A percentile compares a stretch with the other conserved stretches of the same genome.
These are phyloP conservation scores for Pythium monospermum DNA, from an alignment of 352 stramenopile genomes.

Conservation along the genomic window DNA sequence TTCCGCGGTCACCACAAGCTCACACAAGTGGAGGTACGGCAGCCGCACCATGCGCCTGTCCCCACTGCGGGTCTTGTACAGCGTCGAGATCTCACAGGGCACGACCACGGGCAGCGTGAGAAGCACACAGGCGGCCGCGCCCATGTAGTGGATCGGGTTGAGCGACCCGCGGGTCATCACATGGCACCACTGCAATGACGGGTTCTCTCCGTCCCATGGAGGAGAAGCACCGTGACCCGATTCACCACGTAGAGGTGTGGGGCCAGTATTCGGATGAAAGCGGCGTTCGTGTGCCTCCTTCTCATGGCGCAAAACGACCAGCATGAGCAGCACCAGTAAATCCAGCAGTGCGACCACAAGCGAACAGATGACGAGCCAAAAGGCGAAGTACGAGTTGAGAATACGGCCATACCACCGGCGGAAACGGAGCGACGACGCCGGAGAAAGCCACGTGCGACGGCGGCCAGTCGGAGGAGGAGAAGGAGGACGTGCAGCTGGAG, in stretches of 20 bases:
- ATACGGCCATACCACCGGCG: conserved; percentile 26
- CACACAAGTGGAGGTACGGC: conserved; percentile 62
- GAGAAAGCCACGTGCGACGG: not conserved
- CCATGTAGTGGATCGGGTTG: conserved; percentile 1
- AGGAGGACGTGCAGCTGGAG: too few relatives aligned
- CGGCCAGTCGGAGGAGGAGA: not conserved
- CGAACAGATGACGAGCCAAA: conserved; percentile 61
- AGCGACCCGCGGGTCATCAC: not conserved
- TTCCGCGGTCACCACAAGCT: conserved; percentile 51
- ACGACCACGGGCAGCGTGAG: conserved; percentile 55
- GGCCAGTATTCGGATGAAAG: too few relatives aligned
- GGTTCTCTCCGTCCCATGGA: too few relatives aligned
- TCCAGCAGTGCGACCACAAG: conserved; percentile 43
- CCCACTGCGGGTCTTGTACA: conserved; percentile 41
- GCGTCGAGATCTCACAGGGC: conserved; percentile 34
- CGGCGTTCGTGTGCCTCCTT: not conserved
- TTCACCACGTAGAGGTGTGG: too few relatives aligned
- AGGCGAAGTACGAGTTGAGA: conserved; percentile 68
- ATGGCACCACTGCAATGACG: not conserved
- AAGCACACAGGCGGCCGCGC: conserved; percentile 24
- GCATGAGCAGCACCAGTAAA: conserved; percentile 32
- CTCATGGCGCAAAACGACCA: conserved; percentile 15
- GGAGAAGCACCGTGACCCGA: too few relatives aligned
- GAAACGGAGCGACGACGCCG: conserved; percentile 3
- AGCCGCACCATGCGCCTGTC: conserved; percentile 58